Evolutionary conservation across 176 grass and related monocot genomes (phyloP).

Genomic region (Alopecurus myosuroides): DNA sequence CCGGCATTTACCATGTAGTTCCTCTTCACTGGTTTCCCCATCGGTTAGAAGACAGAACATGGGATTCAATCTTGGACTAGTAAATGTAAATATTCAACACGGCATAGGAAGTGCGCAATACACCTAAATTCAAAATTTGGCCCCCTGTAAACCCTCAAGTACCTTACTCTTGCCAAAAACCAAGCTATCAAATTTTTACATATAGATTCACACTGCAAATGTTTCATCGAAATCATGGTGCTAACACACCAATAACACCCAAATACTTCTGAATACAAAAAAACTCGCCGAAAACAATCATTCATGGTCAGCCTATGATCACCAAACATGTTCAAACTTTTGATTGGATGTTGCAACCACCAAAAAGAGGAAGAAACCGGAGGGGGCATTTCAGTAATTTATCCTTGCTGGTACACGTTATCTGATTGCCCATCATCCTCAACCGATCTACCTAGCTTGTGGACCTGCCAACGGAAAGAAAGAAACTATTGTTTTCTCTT

Average conservation of each 20-base stretch:
- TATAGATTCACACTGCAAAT: not conserved
- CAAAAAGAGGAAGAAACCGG: not conserved
- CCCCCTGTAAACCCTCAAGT: not conserved
- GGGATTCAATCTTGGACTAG: not conserved
- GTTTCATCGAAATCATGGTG: not conserved
- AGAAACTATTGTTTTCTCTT: slow-evolving; percentile 17
- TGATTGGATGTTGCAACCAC: not conserved
- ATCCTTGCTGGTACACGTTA: not conserved
- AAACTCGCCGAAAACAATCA: not conserved
- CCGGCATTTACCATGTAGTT: slow-evolving; percentile 8
- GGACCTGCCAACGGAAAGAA: slow-evolving; percentile 29
- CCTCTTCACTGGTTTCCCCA: not conserved
- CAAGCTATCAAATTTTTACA: not conserved
- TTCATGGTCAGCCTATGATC: not conserved
- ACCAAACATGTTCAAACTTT: not conserved
- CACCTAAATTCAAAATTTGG: not conserved
- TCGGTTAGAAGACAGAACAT: not conserved
- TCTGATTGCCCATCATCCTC: slow-evolving; percentile 28
- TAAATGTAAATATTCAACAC: not conserved
- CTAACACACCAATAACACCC: not conserved
- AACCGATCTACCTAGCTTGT: slow-evolving; percentile 16
- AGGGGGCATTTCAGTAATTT: slow-evolving; percentile 26
- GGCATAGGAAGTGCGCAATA: not conserved
- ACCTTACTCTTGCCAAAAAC: not conserved
- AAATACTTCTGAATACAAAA: not conserved